Conservation (phyloP, 176 grass and related monocot genomes). For the Tillandsia fasciculata region DNA sequence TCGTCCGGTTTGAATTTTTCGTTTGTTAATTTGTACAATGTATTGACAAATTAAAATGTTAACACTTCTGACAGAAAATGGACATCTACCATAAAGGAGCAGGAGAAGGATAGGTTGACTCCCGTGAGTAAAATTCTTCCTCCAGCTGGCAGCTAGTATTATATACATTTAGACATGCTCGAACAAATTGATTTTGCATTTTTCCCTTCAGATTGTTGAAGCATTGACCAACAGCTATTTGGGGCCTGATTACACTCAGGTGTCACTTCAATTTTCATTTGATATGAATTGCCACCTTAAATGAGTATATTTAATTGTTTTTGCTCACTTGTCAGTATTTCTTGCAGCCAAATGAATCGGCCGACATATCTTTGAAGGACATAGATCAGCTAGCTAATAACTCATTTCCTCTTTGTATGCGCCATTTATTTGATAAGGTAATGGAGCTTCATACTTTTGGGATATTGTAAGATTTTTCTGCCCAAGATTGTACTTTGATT, state of each 20-base stretch:
- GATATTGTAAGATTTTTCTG: not conserved
- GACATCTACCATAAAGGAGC: conserved; percentile 67
- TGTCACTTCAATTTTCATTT: conserved; percentile 19
- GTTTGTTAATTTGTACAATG: no score
- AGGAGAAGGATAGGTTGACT: conserved; percentile 80
- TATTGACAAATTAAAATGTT: conserved; percentile 5
- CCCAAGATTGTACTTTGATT: not conserved
- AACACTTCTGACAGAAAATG: conserved; percentile 65
- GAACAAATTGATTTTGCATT: conserved; percentile 16
- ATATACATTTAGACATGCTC: conserved; percentile 2
- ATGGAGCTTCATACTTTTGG: conserved; percentile 1
- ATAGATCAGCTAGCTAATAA: conserved; percentile 68
- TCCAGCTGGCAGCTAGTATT: conserved; percentile 3
- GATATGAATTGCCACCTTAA: not conserved
- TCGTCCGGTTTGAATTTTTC: no score
- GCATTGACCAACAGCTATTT: conserved; percentile 92
- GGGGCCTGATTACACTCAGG: conserved; percentile 96
- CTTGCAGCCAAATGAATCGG: conserved; percentile 57
- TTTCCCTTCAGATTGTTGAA: conserved; percentile 78
- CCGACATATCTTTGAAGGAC: conserved; percentile 84
- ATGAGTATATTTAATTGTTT: conserved; percentile 5
- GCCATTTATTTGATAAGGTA: conserved; percentile 90
- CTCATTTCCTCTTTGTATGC: conserved; percentile 98
- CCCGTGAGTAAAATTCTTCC: conserved; percentile 58
- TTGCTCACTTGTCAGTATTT: conserved; percentile 15